A percentile compares a stretch with the other conserved stretches of the same genome.
Conservation (phyloP, 306 rosid species). For the Trifolium repens region DNA sequence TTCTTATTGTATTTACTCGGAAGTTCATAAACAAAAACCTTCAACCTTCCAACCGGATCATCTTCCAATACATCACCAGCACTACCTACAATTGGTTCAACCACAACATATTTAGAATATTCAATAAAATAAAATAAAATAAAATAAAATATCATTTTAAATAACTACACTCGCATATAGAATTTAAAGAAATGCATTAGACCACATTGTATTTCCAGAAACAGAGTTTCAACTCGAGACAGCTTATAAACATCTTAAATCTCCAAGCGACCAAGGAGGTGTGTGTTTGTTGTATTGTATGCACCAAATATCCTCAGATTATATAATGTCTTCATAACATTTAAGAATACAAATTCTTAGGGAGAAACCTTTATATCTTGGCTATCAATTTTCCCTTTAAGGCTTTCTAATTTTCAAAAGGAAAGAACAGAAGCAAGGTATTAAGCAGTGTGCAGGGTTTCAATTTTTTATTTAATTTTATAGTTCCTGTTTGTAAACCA, state of each 20-base stretch:
- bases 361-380: background rate
- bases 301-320: background rate
- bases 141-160: slow-evolving; percentile 12
- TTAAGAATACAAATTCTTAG: background rate
- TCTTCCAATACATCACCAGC: slow-evolving; percentile 99
- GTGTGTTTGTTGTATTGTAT: background rate
- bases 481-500: background rate
- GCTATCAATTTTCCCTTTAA: background rate
- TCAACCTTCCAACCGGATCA: slow-evolving; percentile 97
- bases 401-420: slow-evolving; percentile 5
- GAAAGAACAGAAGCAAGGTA: background rate
- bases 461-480: background rate
- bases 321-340: slow-evolving; percentile 14
- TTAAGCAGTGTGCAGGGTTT: slow-evolving; percentile 2
- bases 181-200: slow-evolving; percentile 1
- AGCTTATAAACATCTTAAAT: slow-evolving; percentile 25
- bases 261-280: slow-evolving; percentile 1
- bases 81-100: slow-evolving; percentile 69
- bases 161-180: slow-evolving; percentile 2
- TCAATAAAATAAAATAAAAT: slow-evolving; percentile 17
- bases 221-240: slow-evolving; percentile 1
- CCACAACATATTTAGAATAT: slow-evolving; percentile 29
- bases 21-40: slow-evolving; percentile 96
- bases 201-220: slow-evolving; percentile 19
- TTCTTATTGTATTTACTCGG: slow-evolving; percentile 98